Percentiles rank a stretch among this genome's conserved stretches.
These are phyloP conservation scores for Suillus subluteus DNA, from an alignment of 768 basidiomycete species.

Conservation along the genomic window DNA sequence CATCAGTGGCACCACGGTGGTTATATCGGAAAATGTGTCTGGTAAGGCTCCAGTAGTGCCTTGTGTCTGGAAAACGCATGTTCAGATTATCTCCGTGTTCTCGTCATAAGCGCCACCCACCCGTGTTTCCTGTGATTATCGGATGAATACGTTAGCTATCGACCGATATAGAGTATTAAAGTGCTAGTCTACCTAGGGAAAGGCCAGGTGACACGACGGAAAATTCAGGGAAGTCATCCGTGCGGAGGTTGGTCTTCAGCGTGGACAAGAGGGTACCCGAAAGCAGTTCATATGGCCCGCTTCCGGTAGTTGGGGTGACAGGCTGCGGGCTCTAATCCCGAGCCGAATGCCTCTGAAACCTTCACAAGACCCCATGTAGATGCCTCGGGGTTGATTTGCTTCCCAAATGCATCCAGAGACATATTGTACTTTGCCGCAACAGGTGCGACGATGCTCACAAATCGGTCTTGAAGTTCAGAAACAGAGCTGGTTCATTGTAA, in stretches of 20 bases:
- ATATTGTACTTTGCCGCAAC: constrained; percentile 41
- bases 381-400: constrained; percentile 24
- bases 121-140: constrained; percentile 25
- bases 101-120: constrained; percentile 18
- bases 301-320: constrained; percentile 40
- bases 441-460: constrained; percentile 13
- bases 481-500: constrained; percentile 14
- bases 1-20: constrained; percentile 32
- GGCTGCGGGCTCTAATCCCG: constrained; percentile 45
- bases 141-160: background rate
- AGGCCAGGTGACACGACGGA: constrained; percentile 41
- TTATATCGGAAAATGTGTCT: constrained; percentile 51
- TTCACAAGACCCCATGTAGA: constrained; percentile 40
- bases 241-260: constrained; percentile 35
- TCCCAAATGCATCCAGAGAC: constrained; percentile 45
- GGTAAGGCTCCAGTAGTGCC: constrained; percentile 49
- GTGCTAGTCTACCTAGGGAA: constrained; percentile 22
- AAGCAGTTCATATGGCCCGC: constrained; percentile 43
- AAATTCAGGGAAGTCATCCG: constrained; percentile 24
- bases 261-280: constrained; percentile 48
- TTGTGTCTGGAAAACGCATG: constrained; percentile 40
- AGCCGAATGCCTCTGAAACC: constrained; percentile 40
- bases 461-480: constrained; percentile 18
- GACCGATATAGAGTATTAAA: constrained; percentile 11
- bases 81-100: constrained; percentile 27